phyloP scores from a whole-genome alignment of 768 basidiomycete genomes.

The Trametes sanguinea region DNA sequence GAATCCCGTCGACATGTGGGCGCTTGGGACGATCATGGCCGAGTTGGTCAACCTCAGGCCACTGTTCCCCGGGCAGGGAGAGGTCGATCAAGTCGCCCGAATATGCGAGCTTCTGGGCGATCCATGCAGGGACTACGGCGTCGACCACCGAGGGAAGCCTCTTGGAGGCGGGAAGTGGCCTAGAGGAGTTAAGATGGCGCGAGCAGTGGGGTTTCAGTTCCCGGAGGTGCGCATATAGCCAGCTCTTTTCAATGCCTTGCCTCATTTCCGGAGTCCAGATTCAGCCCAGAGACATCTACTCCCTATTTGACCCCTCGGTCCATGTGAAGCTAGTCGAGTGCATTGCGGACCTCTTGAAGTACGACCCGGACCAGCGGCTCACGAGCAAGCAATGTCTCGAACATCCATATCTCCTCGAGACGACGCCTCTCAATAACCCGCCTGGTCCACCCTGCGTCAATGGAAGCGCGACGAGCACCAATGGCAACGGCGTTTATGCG shows the following conservation, averaged over 20 bases:
- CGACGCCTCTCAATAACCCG: slow-evolving; percentile 63
- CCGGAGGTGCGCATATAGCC: slow-evolving; percentile 62
- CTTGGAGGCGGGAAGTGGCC: slow-evolving; percentile 90
- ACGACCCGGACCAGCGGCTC: slow-evolving; percentile 85
- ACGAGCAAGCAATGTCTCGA: slow-evolving; percentile 87
- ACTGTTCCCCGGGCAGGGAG: slow-evolving; percentile 90
- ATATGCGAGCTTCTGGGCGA: slow-evolving; percentile 95
- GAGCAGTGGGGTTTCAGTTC: slow-evolving; percentile 82
- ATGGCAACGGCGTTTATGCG: slow-evolving; percentile 11
- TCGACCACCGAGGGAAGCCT: slow-evolving; percentile 64
- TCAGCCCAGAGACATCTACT: slow-evolving; percentile 63
- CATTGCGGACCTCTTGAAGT: slow-evolving; percentile 88
- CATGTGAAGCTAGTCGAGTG: slow-evolving; percentile 86
- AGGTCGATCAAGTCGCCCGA: slow-evolving; percentile 87
- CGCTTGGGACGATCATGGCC: slow-evolving; percentile 96
- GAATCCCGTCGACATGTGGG: slow-evolving; percentile 99
- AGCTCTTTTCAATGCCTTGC: slow-evolving; percentile 13
- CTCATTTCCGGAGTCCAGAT: slow-evolving; percentile 43
- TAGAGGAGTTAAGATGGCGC: slow-evolving; percentile 84
- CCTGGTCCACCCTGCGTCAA: slow-evolving; percentile 50
- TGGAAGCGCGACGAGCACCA: slow-evolving; percentile 6
- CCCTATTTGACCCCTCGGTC: slow-evolving; percentile 76
- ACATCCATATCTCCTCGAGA: slow-evolving; percentile 88
- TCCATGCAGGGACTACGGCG: slow-evolving; percentile 80
- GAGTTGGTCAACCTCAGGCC: slow-evolving; percentile 95